These are phyloP conservation scores for Stevia rebaudiana DNA, from an alignment of 140 eudicot genomes.

Conservation along the genomic window DNA sequence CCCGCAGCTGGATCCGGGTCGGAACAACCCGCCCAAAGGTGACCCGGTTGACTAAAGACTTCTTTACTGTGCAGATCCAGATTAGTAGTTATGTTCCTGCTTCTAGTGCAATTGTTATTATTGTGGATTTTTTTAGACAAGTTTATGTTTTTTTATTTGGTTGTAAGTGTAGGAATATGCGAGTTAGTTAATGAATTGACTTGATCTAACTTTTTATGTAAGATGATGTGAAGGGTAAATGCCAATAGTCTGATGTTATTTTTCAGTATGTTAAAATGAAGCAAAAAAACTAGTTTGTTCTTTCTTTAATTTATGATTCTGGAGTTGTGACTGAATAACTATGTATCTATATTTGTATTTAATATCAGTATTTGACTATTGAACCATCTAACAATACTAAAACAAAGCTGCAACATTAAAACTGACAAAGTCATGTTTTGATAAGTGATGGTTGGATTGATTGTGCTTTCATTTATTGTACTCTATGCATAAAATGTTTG, in stretches of 20 bases:
- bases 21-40: constrained; percentile 58
- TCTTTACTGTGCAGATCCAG: constrained; percentile 27
- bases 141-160: constrained; percentile 2
- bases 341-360: no score
- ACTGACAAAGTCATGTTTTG: background rate
- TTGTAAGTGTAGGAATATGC: constrained; percentile 29
- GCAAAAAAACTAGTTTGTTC: no score
- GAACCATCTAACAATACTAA: background rate
- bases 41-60: constrained; percentile 24
- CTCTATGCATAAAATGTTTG: constrained; percentile 23
- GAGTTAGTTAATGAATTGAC: constrained; percentile 25
- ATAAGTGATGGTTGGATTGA: background rate
- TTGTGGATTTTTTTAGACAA: background rate
- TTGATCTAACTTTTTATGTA: constrained; percentile 35
- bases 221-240: constrained; percentile 34
- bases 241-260: constrained; percentile 15
- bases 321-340: no score
- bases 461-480: background rate
- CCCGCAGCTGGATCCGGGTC: constrained; percentile 53
- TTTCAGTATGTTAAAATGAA: background rate
- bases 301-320: no score
- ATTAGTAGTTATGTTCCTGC: constrained; percentile 16
- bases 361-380: background rate
- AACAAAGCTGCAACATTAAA: background rate
- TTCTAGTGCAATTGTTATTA: background rate